A percentile compares a stretch with the other conserved stretches of the same genome.
Evolutionary conservation across 345 rosid genomes (phyloP).

Genomic region (Gossypium turneri): DNA sequence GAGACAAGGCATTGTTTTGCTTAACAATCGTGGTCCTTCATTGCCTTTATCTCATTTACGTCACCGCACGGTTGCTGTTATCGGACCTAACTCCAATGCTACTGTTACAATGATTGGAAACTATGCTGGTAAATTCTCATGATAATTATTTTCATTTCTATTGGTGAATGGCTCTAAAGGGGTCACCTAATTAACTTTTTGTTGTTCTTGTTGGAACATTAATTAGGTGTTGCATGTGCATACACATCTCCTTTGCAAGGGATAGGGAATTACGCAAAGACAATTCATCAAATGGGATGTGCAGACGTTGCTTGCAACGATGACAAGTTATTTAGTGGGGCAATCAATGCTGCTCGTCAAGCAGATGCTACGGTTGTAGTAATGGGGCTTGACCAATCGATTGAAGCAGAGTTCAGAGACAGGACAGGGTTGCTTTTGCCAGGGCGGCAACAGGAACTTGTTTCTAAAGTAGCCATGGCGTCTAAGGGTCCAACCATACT

Average conservation of each 20-base stretch:
- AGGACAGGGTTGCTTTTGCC: constrained; percentile 67
- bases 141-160: background rate
- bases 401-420: constrained; percentile 77
- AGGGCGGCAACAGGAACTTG: constrained; percentile 70
- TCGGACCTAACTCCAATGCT: constrained; percentile 79
- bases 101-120: constrained; percentile 86
- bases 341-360: constrained; percentile 43
- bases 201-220: background rate
- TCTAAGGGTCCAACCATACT: constrained; percentile 61
- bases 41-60: constrained; percentile 57
- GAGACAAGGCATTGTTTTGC: constrained; percentile 81
- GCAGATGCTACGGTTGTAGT: constrained; percentile 72
- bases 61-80: constrained; percentile 60
- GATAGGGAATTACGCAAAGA: constrained; percentile 43
- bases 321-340: constrained; percentile 44
- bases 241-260: constrained; percentile 71
- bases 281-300: constrained; percentile 61
- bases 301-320: constrained; percentile 52
- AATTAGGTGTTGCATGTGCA: constrained; percentile 64
- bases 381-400: constrained; percentile 88
- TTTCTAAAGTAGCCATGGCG: constrained; percentile 48
- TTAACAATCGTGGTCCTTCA: constrained; percentile 55
- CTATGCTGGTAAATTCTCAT: constrained; percentile 57
- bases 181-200: background rate
- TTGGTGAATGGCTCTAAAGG: background rate